These are phyloP conservation scores for Fusarium udum DNA, from an alignment of 2,329 filamentous ascomycete species.

Conservation along the genomic window DNA sequence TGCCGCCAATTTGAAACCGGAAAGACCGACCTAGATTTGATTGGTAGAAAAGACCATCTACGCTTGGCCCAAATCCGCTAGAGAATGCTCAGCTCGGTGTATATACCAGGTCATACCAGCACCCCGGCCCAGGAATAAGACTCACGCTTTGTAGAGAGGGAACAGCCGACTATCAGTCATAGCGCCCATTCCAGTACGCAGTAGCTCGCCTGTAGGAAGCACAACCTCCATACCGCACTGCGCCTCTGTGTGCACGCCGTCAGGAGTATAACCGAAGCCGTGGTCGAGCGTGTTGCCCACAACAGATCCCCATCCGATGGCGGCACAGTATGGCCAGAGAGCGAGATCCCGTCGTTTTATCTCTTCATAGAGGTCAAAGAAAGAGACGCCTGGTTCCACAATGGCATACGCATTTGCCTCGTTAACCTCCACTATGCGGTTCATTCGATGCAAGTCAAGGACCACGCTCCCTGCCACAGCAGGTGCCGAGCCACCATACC, in stretches of 20 bases:
- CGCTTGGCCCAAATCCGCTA: neutral
- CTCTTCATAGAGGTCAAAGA: neutral
- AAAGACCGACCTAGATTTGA: neutral
- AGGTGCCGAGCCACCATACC: neutral
- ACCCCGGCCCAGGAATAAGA: neutral
- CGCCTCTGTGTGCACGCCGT: neutral
- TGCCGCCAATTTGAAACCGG: fast-evolving
- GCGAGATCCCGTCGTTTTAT: neutral
- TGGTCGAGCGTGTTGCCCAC: neutral
- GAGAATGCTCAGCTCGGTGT: neutral
- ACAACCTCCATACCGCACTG: neutral
- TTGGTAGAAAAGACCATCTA: neutral
- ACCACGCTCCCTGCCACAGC: neutral
- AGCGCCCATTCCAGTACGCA: neutral
- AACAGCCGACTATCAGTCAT: neutral
- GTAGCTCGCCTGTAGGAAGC: neutral
- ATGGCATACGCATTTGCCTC: neutral
- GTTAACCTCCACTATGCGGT: neutral
- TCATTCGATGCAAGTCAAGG: neutral
- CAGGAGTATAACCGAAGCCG: neutral
- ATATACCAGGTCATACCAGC: fast-evolving
- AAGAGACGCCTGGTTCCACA: neutral
- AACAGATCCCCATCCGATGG: neutral
- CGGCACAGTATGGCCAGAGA: neutral
- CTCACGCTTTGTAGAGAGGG: neutral